Evolutionary conservation across 805 yeast species (phyloP).

Genomic region (Tetrapisispora namnaoensis): DNA sequence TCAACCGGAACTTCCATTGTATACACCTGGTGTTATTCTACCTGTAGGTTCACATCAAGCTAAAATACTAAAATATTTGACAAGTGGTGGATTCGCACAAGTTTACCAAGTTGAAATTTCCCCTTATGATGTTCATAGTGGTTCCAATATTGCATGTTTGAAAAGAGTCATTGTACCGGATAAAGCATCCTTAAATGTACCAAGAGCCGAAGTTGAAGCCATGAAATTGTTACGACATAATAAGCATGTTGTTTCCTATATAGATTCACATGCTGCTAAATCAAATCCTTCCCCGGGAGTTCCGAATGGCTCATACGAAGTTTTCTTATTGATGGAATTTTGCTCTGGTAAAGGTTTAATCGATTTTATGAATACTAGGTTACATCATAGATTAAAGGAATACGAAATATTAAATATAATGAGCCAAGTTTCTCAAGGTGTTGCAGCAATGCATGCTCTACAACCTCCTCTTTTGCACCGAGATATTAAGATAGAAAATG

Average conservation of each 20-base stretch:
- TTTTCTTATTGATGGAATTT: conserved; percentile 69
- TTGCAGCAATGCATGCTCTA: conserved; percentile 67
- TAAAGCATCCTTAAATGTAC: conserved; percentile 67
- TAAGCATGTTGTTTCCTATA: conserved; percentile 74
- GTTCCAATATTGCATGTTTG: conserved; percentile 59
- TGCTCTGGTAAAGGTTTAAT: conserved; percentile 71
- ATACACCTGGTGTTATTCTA: conserved; percentile 65
- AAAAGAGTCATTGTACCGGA: conserved; percentile 92
- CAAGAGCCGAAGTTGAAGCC: conserved; percentile 94
- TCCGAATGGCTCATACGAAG: conserved; percentile 58
- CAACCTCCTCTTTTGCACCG: conserved; percentile 65
- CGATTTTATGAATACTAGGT: conserved; percentile 68
- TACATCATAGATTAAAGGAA: conserved; percentile 57
- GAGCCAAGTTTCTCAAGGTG: conserved; percentile 63
- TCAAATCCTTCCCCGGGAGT: conserved; percentile 24
- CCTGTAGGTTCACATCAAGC: conserved; percentile 78
- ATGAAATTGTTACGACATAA: conserved; percentile 83
- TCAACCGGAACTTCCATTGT: conserved; percentile 52
- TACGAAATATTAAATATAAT: conserved; percentile 57
- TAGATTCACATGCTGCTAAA: conserved; percentile 91
- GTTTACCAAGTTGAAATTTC: conserved; percentile 72
- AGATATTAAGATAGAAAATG: conserved; percentile 78
- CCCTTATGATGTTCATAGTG: conserved; percentile 48
- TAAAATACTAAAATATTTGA: conserved; percentile 58
- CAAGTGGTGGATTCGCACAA: conserved; percentile 94